phyloP scores from a whole-genome alignment of 495 filamentous ascomycete species.

The Bathelium albidoporum region DNA sequence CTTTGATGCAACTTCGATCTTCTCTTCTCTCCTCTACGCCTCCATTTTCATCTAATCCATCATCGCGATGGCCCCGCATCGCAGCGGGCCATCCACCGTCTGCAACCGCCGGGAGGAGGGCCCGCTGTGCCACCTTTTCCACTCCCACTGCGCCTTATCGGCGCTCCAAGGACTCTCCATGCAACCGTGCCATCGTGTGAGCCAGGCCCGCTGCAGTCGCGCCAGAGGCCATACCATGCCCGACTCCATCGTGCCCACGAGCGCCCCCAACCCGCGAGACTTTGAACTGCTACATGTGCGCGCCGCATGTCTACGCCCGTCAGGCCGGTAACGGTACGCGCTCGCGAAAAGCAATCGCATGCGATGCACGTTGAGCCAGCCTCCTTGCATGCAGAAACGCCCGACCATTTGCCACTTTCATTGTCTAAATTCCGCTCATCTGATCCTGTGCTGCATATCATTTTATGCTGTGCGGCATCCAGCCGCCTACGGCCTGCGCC shows the following conservation, averaged over 20 bases:
- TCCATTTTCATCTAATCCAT: background rate
- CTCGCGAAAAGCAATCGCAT: background rate
- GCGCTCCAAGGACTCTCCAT: background rate
- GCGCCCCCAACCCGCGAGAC: background rate
- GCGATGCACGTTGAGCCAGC: background rate
- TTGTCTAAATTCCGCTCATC: background rate
- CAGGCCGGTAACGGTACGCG: background rate
- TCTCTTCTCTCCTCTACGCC: background rate
- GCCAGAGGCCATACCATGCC: too few species aligned
- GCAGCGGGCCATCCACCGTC: too few species aligned
- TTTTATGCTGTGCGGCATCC: background rate
- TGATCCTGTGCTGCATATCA: background rate
- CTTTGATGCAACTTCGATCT: background rate
- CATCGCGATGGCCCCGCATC: too few species aligned
- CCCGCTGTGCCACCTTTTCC: background rate
- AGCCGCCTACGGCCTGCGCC: background rate
- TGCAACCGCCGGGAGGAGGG: too few species aligned
- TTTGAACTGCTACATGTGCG: constrained; percentile 3
- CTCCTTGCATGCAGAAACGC: background rate
- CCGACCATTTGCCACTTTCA: constrained; percentile 4
- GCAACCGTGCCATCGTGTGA: constrained; percentile 1
- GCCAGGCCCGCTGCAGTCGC: background rate
- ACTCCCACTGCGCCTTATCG: background rate
- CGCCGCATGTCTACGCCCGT: background rate
- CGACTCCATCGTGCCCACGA: background rate